Percentiles rank a stretch among this genome's conserved stretches.
phyloP scores from a whole-genome alignment of 2,329 filamentous ascomycete genomes.

The Nemania sp. region DNA sequence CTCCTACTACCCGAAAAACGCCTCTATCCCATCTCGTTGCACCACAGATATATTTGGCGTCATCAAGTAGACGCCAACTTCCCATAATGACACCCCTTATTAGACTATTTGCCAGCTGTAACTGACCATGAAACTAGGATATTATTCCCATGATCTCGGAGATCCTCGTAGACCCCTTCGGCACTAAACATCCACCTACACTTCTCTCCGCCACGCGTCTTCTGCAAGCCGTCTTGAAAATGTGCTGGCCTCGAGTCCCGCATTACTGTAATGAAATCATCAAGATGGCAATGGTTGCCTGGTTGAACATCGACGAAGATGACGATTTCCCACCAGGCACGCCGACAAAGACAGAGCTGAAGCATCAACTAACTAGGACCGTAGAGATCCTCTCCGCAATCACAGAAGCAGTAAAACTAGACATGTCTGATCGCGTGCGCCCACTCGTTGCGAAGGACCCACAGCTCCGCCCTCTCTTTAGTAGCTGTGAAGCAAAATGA shows the following conservation, averaged over 20 bases:
- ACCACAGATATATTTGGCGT: too few relatives aligned
- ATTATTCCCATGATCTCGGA: constrained; percentile 74
- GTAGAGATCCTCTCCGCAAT: constrained; percentile 54
- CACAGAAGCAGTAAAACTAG: constrained; percentile 45
- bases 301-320: constrained; percentile 66
- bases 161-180: constrained; percentile 77
- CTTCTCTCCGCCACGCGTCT: constrained; percentile 65
- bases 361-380: constrained; percentile 51
- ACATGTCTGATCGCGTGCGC: constrained; percentile 49
- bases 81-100: neutral
- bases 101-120: neutral
- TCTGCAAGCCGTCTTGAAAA: constrained; percentile 68
- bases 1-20: neutral
- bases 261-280: constrained; percentile 73
- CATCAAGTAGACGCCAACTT: neutral
- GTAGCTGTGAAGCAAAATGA: constrained; percentile 23
- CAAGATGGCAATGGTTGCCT: constrained; percentile 71
- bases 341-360: constrained; percentile 46
- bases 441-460: constrained; percentile 55
- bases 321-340: constrained; percentile 33
- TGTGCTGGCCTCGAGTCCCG: constrained; percentile 76
- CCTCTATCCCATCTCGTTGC: neutral
- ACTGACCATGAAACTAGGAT: constrained; percentile 58
- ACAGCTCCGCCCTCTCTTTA: constrained; percentile 52
- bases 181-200: constrained; percentile 64